Percentiles rank a stretch among this genome's conserved stretches.
These are phyloP conservation scores for Anisodus acutangulus DNA, from an alignment of 257 asterid species.

Conservation along the genomic window DNA sequence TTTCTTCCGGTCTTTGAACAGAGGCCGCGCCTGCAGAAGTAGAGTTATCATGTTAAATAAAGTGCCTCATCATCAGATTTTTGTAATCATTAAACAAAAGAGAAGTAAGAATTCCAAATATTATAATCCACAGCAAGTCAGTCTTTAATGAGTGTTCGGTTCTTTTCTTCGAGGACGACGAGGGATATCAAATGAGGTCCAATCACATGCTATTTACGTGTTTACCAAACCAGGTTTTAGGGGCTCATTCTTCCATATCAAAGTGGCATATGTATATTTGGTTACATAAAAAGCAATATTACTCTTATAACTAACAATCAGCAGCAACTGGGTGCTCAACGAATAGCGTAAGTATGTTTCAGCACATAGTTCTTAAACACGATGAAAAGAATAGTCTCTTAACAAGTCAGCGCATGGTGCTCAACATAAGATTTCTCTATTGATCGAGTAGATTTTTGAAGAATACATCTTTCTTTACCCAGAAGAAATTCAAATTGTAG, in stretches of 20 bases:
- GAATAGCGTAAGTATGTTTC: background rate
- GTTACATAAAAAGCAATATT: background rate
- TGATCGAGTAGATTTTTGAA: background rate
- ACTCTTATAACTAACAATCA: too few species aligned
- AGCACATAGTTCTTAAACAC: background rate
- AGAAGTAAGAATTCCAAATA: background rate
- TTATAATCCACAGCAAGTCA: background rate
- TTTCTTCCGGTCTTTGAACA: conserved; percentile 66
- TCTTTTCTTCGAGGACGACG: background rate
- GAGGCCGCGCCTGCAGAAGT: conserved; percentile 60
- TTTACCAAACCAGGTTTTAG: background rate
- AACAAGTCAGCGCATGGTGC: background rate
- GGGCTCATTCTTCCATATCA: background rate
- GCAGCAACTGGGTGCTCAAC: background rate
- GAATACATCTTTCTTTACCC: background rate
- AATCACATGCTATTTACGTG: background rate
- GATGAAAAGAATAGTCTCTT: background rate
- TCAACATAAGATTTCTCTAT: background rate
- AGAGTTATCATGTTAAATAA: background rate
- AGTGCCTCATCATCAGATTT: background rate
- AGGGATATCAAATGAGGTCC: background rate
- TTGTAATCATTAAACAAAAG: background rate
- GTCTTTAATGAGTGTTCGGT: too few species aligned
- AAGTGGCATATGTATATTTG: background rate
- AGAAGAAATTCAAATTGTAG: background rate